A percentile compares a stretch with the other conserved stretches of the same genome.
Conservation (phyloP, 164 flowering plant genomes). For the Akebia trifoliata region DNA sequence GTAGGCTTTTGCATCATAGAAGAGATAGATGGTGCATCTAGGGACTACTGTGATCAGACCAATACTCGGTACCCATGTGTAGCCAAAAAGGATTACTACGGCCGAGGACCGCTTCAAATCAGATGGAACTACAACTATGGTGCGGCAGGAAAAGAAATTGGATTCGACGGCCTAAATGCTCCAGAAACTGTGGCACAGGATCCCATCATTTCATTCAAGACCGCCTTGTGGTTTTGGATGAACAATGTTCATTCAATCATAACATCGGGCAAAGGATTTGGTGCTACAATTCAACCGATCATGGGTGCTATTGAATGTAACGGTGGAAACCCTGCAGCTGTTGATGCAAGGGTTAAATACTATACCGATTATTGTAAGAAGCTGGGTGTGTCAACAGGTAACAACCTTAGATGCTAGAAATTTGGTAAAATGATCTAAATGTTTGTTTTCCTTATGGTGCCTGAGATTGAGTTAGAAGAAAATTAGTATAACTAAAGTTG, state of each 20-base stretch:
- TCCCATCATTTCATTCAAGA: too few relatives aligned
- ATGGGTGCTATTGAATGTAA: slow-evolving; percentile 48
- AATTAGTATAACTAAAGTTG: too few relatives aligned
- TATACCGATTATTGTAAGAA: slow-evolving; percentile 40
- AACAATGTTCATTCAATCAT: too few relatives aligned
- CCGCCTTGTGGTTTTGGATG: too few relatives aligned
- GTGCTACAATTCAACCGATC: slow-evolving; percentile 58
- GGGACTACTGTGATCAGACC: slow-evolving; percentile 42
- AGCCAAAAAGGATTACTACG: slow-evolving; percentile 38
- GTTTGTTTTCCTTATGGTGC: too few relatives aligned
- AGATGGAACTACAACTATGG: slow-evolving; percentile 79
- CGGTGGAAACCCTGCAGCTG: slow-evolving; percentile 28
- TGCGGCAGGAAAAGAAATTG: slow-evolving; percentile 42
- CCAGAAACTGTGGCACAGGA: slow-evolving; percentile 55
- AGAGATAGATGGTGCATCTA: slow-evolving; percentile 38
- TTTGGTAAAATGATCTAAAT: too few relatives aligned
- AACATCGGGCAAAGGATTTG: slow-evolving; percentile 47
- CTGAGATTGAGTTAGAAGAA: too few relatives aligned
- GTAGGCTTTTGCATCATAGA: slow-evolving; percentile 49
- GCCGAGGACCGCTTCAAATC: slow-evolving; percentile 63
- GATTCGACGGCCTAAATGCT: too few relatives aligned
- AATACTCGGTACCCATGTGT: slow-evolving; percentile 42
- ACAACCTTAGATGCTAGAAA: too few relatives aligned
- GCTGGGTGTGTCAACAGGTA: slow-evolving; percentile 47
- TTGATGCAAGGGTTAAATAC: slow-evolving; percentile 32